These are phyloP conservation scores for Geotrichum histeridarum DNA, from an alignment of 1,139 yeast species.

Conservation along the genomic window DNA sequence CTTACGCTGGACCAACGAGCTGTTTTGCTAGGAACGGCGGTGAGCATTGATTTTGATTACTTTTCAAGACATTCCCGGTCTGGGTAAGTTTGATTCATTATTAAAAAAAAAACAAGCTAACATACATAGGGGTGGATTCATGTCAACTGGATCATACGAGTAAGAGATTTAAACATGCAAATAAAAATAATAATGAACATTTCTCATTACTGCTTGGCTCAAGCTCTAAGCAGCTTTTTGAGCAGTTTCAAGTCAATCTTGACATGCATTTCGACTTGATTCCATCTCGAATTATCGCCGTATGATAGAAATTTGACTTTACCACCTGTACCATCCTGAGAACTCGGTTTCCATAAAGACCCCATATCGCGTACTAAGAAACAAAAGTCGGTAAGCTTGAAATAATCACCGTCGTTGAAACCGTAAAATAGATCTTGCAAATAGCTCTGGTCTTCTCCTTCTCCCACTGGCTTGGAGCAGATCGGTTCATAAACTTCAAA, in stretches of 20 bases:
- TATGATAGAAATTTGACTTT: not conserved
- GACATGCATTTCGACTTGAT: conserved; percentile 4
- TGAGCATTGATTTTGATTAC: conserved; percentile 90
- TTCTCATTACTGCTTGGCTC: not conserved
- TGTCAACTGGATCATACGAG: no score
- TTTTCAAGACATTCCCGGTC: conserved; percentile 80
- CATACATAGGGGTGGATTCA: not conserved
- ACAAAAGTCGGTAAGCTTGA: conserved; percentile 3
- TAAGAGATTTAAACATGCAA: not conserved
- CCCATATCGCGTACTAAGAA: not conserved
- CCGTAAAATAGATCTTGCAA: conserved; percentile 1
- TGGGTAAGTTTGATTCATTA: conserved; percentile 32
- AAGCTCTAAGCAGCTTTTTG: not conserved
- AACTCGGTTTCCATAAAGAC: not conserved
- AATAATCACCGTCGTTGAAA: not conserved
- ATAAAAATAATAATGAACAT: not conserved
- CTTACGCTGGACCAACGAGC: conserved; percentile 80
- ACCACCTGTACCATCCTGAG: not conserved
- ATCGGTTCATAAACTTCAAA: conserved; percentile 5
- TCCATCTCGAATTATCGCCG: conserved; percentile 4
- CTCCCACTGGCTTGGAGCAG: not conserved
- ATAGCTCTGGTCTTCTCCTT: conserved; percentile 1
- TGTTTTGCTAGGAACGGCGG: conserved; percentile 76
- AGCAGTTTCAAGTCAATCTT: conserved; percentile 3
- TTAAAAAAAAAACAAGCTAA: not conserved